Conservation (phyloP, 352 stramenopile species). For the Globisporangium paddicum region DNA sequence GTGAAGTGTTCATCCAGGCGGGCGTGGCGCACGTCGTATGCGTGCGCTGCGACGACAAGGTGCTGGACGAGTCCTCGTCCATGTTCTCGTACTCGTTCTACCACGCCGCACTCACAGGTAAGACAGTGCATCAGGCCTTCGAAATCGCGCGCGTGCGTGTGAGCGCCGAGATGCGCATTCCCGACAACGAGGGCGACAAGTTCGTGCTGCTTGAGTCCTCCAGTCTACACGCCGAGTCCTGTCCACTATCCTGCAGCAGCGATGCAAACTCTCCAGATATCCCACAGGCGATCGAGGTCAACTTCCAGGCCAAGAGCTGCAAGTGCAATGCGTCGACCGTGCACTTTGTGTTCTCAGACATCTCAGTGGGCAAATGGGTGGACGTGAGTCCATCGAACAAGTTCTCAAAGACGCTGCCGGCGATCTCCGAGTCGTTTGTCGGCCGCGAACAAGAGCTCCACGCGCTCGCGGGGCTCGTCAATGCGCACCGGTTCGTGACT, state of each 20-base stretch:
- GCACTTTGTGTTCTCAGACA: conserved; percentile 68
- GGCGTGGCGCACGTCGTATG: conserved; percentile 77
- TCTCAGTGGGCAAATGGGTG: conserved; percentile 69
- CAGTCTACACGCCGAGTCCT: conserved; percentile 46
- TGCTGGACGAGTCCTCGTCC: conserved; percentile 68
- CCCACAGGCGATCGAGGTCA: conserved; percentile 42
- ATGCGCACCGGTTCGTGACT: conserved; percentile 59
- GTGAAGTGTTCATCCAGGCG: conserved; percentile 73
- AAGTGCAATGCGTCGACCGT: conserved; percentile 42
- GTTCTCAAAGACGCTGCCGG: conserved; percentile 61
- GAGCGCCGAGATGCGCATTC: conserved; percentile 61
- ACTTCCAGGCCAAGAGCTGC: conserved; percentile 41
- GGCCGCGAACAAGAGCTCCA: conserved; percentile 72
- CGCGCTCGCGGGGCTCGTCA: conserved; percentile 54
- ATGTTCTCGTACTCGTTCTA: conserved; percentile 82
- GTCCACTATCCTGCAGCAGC: conserved; percentile 27
- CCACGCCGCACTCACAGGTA: conserved; percentile 62
- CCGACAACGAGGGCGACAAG: conserved; percentile 61
- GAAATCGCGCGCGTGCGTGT: conserved; percentile 69
- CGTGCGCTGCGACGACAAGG: conserved; percentile 55
- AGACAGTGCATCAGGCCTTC: conserved; percentile 72
- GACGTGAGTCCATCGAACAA: conserved; percentile 70
- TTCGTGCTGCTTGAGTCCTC: conserved; percentile 76
- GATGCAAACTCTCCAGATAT: not conserved
- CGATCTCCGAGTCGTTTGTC: conserved; percentile 64